These are phyloP conservation scores for Skeletonema menzelii DNA, from an alignment of 108 stramenopile species.

Conservation along the genomic window DNA sequence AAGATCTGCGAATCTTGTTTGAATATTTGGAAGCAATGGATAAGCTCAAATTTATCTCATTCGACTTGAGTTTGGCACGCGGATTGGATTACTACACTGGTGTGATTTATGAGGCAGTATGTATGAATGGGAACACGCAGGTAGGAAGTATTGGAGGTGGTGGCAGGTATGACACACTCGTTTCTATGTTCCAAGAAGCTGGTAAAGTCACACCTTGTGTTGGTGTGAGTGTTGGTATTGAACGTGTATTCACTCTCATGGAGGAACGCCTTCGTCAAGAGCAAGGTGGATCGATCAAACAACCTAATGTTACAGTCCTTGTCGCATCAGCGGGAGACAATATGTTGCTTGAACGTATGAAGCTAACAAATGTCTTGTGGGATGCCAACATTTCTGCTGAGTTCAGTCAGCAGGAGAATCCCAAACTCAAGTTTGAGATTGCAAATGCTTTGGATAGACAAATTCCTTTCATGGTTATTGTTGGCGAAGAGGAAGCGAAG, in stretches of 20 bases:
- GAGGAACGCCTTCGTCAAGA: constrained; percentile 63
- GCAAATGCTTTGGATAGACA: constrained; percentile 75
- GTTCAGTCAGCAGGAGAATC: constrained; percentile 79
- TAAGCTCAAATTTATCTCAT: constrained; percentile 63
- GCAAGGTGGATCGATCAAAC: constrained; percentile 59
- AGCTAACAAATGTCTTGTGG: constrained; percentile 80
- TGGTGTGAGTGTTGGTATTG: constrained; percentile 91
- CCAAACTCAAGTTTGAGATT: constrained; percentile 84
- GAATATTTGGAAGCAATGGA: constrained; percentile 90
- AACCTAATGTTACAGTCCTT: constrained; percentile 70
- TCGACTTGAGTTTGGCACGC: constrained; percentile 89
- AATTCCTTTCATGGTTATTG: constrained; percentile 89
- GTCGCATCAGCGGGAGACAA: constrained; percentile 81
- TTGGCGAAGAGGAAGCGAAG: constrained; percentile 86
- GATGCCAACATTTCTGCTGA: constrained; percentile 83
- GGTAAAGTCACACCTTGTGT: constrained; percentile 88
- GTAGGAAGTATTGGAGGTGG: constrained; percentile 94
- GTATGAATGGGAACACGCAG: constrained; percentile 68
- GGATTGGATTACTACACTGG: constrained; percentile 96
- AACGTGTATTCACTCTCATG: constrained; percentile 94
- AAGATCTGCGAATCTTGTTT: constrained; percentile 85
- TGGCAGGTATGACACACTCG: constrained; percentile 91
- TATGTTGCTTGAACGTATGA: constrained; percentile 75
- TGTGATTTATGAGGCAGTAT: constrained; percentile 93
- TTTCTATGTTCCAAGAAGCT: constrained; percentile 90